Evolutionary conservation across 495 filamentous ascomycete genomes (phyloP), one percentile per base, ranked within the genome.

Genomic region (Neurospora africana): DNA sequence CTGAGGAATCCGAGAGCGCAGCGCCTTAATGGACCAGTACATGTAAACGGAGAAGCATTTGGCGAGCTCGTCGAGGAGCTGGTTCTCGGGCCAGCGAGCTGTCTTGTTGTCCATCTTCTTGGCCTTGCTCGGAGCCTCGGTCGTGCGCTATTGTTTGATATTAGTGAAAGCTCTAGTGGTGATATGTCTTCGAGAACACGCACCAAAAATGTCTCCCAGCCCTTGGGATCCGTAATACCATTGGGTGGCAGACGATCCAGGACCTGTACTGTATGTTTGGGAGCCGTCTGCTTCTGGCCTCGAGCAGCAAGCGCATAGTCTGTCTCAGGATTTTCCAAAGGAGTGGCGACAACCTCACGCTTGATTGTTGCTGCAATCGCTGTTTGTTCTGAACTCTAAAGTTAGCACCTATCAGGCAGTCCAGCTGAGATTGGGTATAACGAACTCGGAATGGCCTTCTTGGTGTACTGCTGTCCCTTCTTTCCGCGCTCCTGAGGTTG

Each of bases 11-110:
- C 83, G 81, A 27, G 86, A 83, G 73, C 92, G 91, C 74, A 99
- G 87, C 0, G 88, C 87, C 76, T 91, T 94, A 84, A 98, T 91
- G 21, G 91, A 87, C 95, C 95, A 98, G 81, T 94, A 98, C 70
- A 87, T 88, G 84, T 91, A 97, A 69, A 89, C 81, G 39, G 89
- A 86, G 87, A 98, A 99, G 77, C 89, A 91, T 19, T 84, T 79
- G 83, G 93, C 93, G 72, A 99, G 89, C 53, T 83, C 83, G 79
- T 98, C 93, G 82, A 97, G 81, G 43, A 99, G 89, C 78, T 94
- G 90, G 83, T 92, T 91, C 78, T 91, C 88, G 8, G 93, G 89
- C 84, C 98, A 92, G 79, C 95, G 93, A 4, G 91, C 91, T 6
- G 90, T 88, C 82, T 97, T 97, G 83, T 92, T 91, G 69, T 92